Evolutionary conservation across 352 stramenopile genomes (phyloP), one percentile per base, ranked within the genome.

Genomic region (Phytopythium montanum): DNA sequence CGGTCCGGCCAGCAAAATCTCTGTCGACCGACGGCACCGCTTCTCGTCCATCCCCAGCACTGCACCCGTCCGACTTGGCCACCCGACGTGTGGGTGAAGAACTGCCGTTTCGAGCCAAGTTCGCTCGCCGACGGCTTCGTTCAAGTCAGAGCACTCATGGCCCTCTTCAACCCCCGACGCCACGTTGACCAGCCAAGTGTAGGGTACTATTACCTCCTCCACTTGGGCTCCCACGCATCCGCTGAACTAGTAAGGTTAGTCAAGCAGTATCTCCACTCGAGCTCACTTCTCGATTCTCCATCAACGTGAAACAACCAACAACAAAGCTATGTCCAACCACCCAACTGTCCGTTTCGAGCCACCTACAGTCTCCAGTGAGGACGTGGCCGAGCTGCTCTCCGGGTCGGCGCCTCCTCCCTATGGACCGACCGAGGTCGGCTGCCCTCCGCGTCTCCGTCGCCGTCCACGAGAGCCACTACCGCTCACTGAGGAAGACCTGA

Each of bases 401-500:
- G 58, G 61, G 14, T 57, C 61, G 2, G 64, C 68, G 6, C 60
- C 68, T 3, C 68, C 64, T 9, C 56, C 67, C 46, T 56, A 64
- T 33, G 54, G 56, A 36, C 53, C 62, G 16, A 60, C 66, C 36
- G 50, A 48, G 25, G 68, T 75, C 31, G 49, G 69, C 12, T 52
- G 69, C 45, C 68, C 63, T 7, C 64, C 68, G 3, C 69, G 72
- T 5, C 60, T 68, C 34, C 69, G 61, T 8, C 72, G 74, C 19
- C 72, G 72, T 39, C 63, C 69, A 10, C 74, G 80, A 23, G 70
- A 64, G 23, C 65, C 68, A 2, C 75, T 82, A 2, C 74, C 76
- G 16, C 79, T 90, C 9, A 75, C 80, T 0, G 76, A 85, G 50
- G 69, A 80, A 51, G 68, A 76, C 0, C 69, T 61, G n/a, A 69